Evolutionary conservation across 768 basidiomycete genomes (phyloP).

Genomic region (Termitomyces sp.): DNA sequence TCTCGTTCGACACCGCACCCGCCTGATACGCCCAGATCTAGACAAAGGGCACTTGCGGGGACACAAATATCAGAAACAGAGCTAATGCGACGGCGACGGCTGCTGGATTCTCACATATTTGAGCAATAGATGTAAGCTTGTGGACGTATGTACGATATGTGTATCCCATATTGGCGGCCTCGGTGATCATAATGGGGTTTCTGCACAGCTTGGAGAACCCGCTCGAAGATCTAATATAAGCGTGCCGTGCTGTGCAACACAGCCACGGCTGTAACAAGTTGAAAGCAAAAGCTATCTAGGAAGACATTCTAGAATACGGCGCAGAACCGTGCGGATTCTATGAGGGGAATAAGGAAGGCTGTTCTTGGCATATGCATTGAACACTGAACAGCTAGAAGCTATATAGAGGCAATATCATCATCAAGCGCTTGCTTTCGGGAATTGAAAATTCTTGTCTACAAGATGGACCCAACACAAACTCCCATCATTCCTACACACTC

Average conservation of each 20-base stretch:
- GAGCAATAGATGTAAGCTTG: slow-evolving; percentile 28
- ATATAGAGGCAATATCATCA: slow-evolving; percentile 4
- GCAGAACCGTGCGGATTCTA: background rate
- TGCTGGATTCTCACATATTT: slow-evolving; percentile 73
- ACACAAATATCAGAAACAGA: slow-evolving; percentile 77
- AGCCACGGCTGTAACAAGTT: slow-evolving; percentile 26
- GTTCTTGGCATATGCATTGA: slow-evolving; percentile 9
- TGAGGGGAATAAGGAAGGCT: slow-evolving; percentile 8
- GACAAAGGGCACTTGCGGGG: slow-evolving; percentile 44
- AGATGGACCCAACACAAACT: slow-evolving; percentile 25
- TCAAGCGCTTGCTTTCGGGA: slow-evolving; percentile 20
- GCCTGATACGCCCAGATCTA: slow-evolving; percentile 24
- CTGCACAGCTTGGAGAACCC: slow-evolving; percentile 31
- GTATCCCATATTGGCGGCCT: slow-evolving; percentile 7
- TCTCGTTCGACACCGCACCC: slow-evolving; percentile 14
- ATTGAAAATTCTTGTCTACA: slow-evolving; percentile 22
- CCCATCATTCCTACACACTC: slow-evolving; percentile 26
- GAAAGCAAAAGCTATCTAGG: slow-evolving; percentile 3
- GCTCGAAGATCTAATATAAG: slow-evolving; percentile 28
- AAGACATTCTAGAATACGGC: background rate
- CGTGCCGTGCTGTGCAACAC: slow-evolving; percentile 38
- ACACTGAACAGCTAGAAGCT: background rate
- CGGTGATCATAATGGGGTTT: slow-evolving; percentile 20
- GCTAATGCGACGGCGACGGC: slow-evolving; percentile 71
- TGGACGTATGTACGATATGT: slow-evolving; percentile 15